Percentiles rank a stretch among this genome's conserved stretches.
phyloP scores from a whole-genome alignment of 805 yeast species.

The Metschnikowia matae region DNA sequence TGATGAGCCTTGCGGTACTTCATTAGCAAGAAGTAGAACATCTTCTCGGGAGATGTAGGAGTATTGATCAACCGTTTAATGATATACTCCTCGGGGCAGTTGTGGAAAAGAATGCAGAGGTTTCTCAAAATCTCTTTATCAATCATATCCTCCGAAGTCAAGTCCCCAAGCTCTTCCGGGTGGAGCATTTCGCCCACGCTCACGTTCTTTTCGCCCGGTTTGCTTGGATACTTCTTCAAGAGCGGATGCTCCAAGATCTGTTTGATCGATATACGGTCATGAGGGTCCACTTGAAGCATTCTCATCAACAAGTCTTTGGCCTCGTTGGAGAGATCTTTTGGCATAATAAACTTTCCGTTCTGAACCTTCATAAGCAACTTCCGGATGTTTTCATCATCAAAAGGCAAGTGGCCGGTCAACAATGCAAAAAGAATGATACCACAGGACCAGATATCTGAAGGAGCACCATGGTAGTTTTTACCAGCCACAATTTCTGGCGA shows the following conservation, averaged over 20 bases:
- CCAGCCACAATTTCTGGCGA: constrained; percentile 98
- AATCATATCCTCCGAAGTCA: constrained; percentile 43
- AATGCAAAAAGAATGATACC: constrained; percentile 93
- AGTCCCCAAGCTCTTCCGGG: constrained; percentile 6
- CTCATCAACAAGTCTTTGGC: constrained; percentile 80
- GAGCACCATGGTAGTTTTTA: constrained; percentile 91
- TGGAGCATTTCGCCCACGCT: background rate
- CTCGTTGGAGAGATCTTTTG: constrained; percentile 69
- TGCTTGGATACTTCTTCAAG: constrained; percentile 63
- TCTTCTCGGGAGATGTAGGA: constrained; percentile 69
- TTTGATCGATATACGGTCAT: constrained; percentile 69
- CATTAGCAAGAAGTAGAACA: constrained; percentile 69
- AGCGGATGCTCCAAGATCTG: constrained; percentile 80
- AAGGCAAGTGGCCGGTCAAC: constrained; percentile 91
- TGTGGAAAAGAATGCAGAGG: constrained; percentile 77
- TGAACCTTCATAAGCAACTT: constrained; percentile 85
- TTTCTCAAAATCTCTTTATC: constrained; percentile 74
- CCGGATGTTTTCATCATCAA: constrained; percentile 93
- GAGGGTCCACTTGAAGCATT: constrained; percentile 83
- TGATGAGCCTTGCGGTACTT: constrained; percentile 61
- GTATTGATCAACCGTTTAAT: constrained; percentile 49
- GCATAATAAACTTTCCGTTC: constrained; percentile 82
- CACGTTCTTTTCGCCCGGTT: constrained; percentile 10
- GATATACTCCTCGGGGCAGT: constrained; percentile 55
- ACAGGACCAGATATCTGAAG: constrained; percentile 97